These are phyloP conservation scores for Chernovozyma aurita DNA, from an alignment of 1,139 yeast genomes.

Conservation along the genomic window DNA sequence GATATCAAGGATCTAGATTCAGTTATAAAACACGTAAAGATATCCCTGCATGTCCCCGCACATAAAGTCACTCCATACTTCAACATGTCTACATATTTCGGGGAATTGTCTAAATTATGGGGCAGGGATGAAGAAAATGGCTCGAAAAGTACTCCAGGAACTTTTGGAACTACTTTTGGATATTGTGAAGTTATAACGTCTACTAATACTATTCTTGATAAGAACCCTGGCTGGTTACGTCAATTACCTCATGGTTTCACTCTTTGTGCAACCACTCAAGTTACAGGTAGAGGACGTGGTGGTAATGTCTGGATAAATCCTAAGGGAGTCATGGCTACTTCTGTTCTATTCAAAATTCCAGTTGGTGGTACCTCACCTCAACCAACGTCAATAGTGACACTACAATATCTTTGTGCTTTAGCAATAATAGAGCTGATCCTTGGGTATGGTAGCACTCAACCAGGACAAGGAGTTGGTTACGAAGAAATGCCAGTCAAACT, in stretches of 20 bases:
- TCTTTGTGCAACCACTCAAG: conserved; percentile 77
- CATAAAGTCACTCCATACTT: conserved; percentile 64
- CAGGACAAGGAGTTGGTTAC: conserved; percentile 49
- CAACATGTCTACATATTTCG: conserved; percentile 55
- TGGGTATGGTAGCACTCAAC: conserved; percentile 46
- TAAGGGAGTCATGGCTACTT: conserved; percentile 81
- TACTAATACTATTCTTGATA: conserved; percentile 74
- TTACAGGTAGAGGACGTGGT: conserved; percentile 91
- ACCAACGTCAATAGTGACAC: conserved; percentile 54
- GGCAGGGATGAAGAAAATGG: conserved; percentile 15
- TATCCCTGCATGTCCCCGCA: conserved; percentile 43
- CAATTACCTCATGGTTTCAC: conserved; percentile 68
- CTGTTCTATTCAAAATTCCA: conserved; percentile 65
- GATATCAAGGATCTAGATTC: conserved; percentile 48
- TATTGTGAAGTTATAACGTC: conserved; percentile 92
- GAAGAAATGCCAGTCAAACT: conserved; percentile 73
- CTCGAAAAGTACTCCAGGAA: conserved; percentile 18
- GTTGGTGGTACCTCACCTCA: conserved; percentile 17
- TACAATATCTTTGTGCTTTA: conserved; percentile 81
- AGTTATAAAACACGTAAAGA: conserved; percentile 49
- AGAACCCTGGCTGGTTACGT: conserved; percentile 56
- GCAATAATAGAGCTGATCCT: conserved; percentile 79
- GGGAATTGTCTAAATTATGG: conserved; percentile 32
- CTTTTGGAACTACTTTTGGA: conserved; percentile 58
- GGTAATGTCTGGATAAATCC: conserved; percentile 97